Conservation (phyloP, 2,329 filamentous ascomycete genomes). For the Penicillium occitanis region DNA sequence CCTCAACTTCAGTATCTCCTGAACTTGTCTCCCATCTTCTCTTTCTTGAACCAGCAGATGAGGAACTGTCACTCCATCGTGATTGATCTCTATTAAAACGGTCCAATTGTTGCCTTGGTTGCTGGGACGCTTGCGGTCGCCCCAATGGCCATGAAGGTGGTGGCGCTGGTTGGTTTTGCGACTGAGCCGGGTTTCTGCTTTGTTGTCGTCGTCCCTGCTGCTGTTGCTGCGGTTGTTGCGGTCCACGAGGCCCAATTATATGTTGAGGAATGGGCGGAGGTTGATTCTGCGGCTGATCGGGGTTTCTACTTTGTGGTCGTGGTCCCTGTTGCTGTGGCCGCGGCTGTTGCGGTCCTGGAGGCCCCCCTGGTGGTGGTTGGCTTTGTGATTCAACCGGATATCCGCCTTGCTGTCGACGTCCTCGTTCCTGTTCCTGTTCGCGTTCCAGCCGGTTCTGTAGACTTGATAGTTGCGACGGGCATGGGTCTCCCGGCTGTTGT, state of each 20-base stretch:
- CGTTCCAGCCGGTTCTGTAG: not conserved
- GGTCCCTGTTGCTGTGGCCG: not conserved
- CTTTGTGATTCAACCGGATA: not conserved
- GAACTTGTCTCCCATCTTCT: not conserved
- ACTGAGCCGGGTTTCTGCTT: not conserved
- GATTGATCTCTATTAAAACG: not conserved
- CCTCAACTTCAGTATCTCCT: not conserved
- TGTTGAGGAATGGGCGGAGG: not conserved
- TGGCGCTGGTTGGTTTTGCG: not conserved
- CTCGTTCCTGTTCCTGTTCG: not conserved
- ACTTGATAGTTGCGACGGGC: not conserved
- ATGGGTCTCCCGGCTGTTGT: not conserved
- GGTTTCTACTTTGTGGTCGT: not conserved
- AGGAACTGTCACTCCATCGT: not conserved
- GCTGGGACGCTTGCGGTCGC: not conserved
- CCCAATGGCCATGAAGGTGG: not conserved
- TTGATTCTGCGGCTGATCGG: not conserved
- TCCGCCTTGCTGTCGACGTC: not conserved
- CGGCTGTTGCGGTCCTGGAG: not conserved
- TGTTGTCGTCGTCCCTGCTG: not conserved
- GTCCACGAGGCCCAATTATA: not conserved
- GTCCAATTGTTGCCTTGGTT: not conserved
- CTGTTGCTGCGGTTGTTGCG: not conserved
- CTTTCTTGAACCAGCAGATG: not conserved
- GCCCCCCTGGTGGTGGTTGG: not conserved